Conservation (phyloP, 805 yeast species). For the Pichia pseudocactophila region DNA sequence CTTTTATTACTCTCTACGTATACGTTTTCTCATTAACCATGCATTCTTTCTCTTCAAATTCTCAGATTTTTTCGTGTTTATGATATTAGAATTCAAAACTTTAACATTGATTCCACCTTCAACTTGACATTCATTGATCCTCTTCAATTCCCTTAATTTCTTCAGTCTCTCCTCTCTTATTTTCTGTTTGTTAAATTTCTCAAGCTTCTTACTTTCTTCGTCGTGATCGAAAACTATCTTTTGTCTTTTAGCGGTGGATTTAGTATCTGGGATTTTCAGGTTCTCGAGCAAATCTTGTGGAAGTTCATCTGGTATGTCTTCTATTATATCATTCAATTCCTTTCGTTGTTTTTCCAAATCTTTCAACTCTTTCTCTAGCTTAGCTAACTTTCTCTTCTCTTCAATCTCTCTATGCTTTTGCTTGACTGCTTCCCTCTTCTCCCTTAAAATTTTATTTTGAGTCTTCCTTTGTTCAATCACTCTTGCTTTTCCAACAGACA, state of each 20-base stretch:
- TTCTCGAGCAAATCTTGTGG: slow-evolving; percentile 32
- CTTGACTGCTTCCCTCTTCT: slow-evolving; percentile 10
- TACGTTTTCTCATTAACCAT: slow-evolving; percentile 22
- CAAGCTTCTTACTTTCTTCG: slow-evolving; percentile 23
- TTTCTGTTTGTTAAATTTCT: slow-evolving; percentile 11
- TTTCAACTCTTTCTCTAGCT: slow-evolving; percentile 20
- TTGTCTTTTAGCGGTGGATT: slow-evolving; percentile 11
- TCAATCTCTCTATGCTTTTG: slow-evolving; percentile 24
- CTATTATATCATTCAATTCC: slow-evolving; percentile 5
- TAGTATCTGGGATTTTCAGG: slow-evolving; percentile 13
- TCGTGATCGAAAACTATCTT: slow-evolving; percentile 15
- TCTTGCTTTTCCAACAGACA: slow-evolving; percentile 13
- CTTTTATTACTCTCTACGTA: slow-evolving; percentile 14
- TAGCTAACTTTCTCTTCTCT: slow-evolving; percentile 28
- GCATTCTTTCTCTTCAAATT: slow-evolving; percentile 18
- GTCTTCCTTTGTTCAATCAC: slow-evolving; percentile 18
- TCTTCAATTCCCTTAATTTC: slow-evolving; percentile 28
- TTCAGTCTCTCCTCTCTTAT: slow-evolving; percentile 12
- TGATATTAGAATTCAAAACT: slow-evolving; percentile 11
- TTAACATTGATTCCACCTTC: slow-evolving; percentile 37
- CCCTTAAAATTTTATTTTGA: slow-evolving; percentile 13
- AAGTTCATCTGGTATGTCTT: slow-evolving; percentile 28
- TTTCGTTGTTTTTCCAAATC: slow-evolving; percentile 10
- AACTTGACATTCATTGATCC: slow-evolving; percentile 20
- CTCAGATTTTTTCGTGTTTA: slow-evolving; percentile 1